These are phyloP conservation scores for Yarrowia sp. DNA, from an alignment of 805 yeast species.

Conservation along the genomic window DNA sequence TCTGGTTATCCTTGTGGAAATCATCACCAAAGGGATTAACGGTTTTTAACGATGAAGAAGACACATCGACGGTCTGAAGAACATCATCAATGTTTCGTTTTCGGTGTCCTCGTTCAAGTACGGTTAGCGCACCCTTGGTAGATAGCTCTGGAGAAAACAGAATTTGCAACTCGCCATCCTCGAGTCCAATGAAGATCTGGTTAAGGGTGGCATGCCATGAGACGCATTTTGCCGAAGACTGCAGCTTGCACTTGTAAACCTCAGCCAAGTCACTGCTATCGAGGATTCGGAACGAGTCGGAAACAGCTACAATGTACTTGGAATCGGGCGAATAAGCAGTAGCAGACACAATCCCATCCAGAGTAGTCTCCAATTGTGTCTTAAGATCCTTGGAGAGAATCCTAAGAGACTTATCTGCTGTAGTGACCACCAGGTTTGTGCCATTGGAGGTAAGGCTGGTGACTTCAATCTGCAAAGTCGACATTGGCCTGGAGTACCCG, in stretches of 20 bases:
- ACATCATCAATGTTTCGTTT: constrained; percentile 49
- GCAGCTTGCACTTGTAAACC: constrained; percentile 39
- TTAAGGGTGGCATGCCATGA: constrained; percentile 47
- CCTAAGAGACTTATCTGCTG: constrained; percentile 43
- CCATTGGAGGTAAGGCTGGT: constrained; percentile 48
- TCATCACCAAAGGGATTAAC: constrained; percentile 47
- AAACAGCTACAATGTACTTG: constrained; percentile 46
- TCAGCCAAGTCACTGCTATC: constrained; percentile 47
- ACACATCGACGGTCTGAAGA: constrained; percentile 44
- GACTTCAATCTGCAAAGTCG: constrained; percentile 43
- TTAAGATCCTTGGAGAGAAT: constrained; percentile 42
- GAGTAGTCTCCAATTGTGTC: constrained; percentile 37
- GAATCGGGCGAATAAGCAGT: constrained; percentile 46
- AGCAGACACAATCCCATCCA: constrained; percentile 41
- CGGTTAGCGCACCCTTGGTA: constrained; percentile 46
- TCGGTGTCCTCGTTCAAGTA: constrained; percentile 46
- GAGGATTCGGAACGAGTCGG: constrained; percentile 45
- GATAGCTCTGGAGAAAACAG: constrained; percentile 48
- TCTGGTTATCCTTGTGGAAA: constrained; percentile 36
- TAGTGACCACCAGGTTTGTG: background rate
- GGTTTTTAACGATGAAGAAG: constrained; percentile 36
- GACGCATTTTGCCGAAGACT: constrained; percentile 40
- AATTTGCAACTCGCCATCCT: constrained; percentile 46
- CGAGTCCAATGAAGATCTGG: constrained; percentile 48
- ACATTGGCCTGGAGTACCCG: constrained; percentile 44